phyloP scores from a whole-genome alignment of 1,284 basidiomycete species.

The Sporisorium exsertum region DNA sequence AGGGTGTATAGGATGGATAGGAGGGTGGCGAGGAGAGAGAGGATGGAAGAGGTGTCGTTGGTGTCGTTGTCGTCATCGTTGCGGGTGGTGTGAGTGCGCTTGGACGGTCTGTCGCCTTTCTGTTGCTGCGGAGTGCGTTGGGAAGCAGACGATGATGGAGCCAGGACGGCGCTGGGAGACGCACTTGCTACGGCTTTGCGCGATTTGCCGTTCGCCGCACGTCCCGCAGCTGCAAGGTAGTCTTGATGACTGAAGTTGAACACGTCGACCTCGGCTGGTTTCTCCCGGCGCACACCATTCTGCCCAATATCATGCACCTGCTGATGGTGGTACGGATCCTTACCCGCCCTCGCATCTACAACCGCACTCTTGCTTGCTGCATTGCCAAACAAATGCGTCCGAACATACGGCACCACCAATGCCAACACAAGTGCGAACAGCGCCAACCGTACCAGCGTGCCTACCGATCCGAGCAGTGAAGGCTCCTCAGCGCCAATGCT shows the following conservation, averaged over 20 bases:
- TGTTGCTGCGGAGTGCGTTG: background rate
- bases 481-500: background rate
- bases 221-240: slow-evolving; percentile 16
- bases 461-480: slow-evolving; percentile 5
- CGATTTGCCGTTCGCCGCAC: background rate
- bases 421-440: slow-evolving; percentile 23
- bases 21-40: background rate
- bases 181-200: background rate
- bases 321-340: slow-evolving; percentile 4
- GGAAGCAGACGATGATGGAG: background rate
- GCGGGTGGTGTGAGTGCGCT: background rate
- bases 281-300: background rate
- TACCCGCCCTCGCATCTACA: background rate
- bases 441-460: slow-evolving; percentile 25
- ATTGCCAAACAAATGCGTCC: slow-evolving; percentile 7
- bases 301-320: background rate
- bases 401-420: slow-evolving; percentile 25
- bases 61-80: slow-evolving; percentile 10
- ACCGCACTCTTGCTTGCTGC: background rate
- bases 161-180: slow-evolving; percentile 12
- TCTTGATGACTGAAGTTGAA: slow-evolving; percentile 46
- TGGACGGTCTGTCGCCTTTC: background rate
- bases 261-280: slow-evolving; percentile 16
- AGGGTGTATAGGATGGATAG: slow-evolving; percentile 2
- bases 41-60: background rate